Base-by-base conservation (phyloP, 495 filamentous ascomycete species). In the Hypoxylon rickii region DNA sequence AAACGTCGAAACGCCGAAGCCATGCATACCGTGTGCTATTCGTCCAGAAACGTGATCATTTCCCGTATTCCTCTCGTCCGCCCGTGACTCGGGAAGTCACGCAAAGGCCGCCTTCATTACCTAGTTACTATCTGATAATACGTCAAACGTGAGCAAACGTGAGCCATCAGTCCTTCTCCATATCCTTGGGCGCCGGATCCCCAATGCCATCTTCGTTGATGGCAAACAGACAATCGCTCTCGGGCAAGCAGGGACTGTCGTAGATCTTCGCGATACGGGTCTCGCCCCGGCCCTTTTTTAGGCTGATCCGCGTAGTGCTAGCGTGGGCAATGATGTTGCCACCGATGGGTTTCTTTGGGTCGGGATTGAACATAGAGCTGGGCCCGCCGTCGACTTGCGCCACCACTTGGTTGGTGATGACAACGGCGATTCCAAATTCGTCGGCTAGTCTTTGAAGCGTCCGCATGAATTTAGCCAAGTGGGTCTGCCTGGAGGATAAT, bases 291-390 rank as follows among this genome's bases (percentile, higher is more conserved):
- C 95, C 95, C 70, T 98, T 98, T 77, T 96, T 96, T 64, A 98
- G 70, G 59, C 90, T 96, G 60, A 98, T 75, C 18, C 83, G 70
- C 7, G 94, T 98, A 5, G 94, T 98, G 61, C 89, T 94, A 31
- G 94, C 91, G 69, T 98, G 94, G 11, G 94, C 94, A 68, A 98
- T 97, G 68, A 98, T 97, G 70, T 98, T 97, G 57, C 94, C 94
- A 45, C 94, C 94, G 72, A 98, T 97, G 0, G 94, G 94, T 67
- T 98, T 98, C 82, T 98, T 98, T 4, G 94, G 94, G 66, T 98
- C 94, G 0, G 94, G 94, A 59, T 98, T 98, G 77, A 96, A 98
- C 94, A 98, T 98, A 20, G 94, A 82, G 58, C 86, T 90, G 10
- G 92, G 90, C 1, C 94, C 94, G 46, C 95, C 94, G 70, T 98